These are phyloP conservation scores for Rutstroemia sp. DNA, from an alignment of 2,329 filamentous ascomycete species.

Conservation along the genomic window DNA sequence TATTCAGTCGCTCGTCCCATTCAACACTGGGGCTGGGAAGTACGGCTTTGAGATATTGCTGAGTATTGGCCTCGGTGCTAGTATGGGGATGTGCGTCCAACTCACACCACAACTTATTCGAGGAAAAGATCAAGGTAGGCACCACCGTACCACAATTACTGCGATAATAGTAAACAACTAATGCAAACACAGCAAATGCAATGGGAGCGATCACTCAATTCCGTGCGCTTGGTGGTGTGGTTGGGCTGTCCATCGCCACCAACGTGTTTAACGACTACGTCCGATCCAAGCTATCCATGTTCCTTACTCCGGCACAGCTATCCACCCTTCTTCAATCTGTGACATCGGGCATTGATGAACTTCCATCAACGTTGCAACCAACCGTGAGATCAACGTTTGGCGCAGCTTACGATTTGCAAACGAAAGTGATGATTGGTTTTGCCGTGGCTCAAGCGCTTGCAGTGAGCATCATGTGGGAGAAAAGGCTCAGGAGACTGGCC, in stretches of 20 bases:
- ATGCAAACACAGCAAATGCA: neutral
- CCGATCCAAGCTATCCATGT: neutral
- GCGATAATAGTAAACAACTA: too few species aligned
- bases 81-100: neutral
- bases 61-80: neutral
- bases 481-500: too few species aligned
- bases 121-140: neutral
- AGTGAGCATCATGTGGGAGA: neutral
- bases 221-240: neutral
- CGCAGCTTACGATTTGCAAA: conserved; percentile 1
- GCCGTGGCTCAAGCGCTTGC: neutral
- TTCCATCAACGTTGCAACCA: neutral
- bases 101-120: neutral
- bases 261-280: neutral
- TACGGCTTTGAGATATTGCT: conserved; percentile 46
- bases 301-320: too few species aligned
- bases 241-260: neutral
- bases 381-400: neutral
- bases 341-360: neutral
- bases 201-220: neutral
- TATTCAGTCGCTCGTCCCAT: neutral
- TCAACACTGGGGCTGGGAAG: neutral
- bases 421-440: neutral
- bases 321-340: neutral
- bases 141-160: too few species aligned